Conservation (phyloP, 352 stramenopile genomes). For the Pilasporangium apinafurcum region DNA sequence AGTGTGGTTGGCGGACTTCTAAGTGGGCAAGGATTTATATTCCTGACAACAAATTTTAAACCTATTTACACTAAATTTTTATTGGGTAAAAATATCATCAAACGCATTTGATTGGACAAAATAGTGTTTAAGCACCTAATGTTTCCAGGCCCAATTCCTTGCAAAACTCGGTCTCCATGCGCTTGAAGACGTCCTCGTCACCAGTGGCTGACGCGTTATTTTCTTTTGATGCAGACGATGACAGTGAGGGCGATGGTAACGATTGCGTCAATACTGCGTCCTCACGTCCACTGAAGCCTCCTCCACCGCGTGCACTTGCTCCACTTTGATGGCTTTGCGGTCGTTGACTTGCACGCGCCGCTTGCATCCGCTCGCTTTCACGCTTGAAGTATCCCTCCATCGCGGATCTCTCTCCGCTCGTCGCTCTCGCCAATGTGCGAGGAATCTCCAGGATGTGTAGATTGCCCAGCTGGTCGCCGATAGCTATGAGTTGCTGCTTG, state of each 20-base stretch:
- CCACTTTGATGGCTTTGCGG: no score
- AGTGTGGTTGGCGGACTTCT: no score
- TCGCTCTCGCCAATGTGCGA: conserved; percentile 79
- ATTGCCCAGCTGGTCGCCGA: conserved; percentile 90
- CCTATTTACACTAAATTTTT: no score
- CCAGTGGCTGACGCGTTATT: not conserved
- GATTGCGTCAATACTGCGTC: no score
- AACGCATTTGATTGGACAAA: not conserved
- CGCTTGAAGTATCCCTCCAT: conserved; percentile 90
- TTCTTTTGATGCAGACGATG: no score
- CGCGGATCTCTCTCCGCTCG: conserved; percentile 63
- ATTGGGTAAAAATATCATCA: not conserved
- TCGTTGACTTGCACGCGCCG: no score
- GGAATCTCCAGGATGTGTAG: conserved; percentile 92
- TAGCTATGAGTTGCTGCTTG: conserved; percentile 88
- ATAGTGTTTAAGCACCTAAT: conserved; percentile 4
- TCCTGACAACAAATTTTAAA: no score
- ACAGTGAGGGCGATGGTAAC: no score
- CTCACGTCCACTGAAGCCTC: no score
- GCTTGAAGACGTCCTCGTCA: conserved; percentile 68
- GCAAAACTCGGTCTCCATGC: conserved; percentile 76
- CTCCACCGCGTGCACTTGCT: conserved; percentile 3
- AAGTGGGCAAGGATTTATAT: no score
- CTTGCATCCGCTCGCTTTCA: conserved; percentile 74
- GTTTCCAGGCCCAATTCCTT: conserved; percentile 58